A percentile compares a stretch with the other conserved stretches of the same genome.
Evolutionary conservation across 116 monocot genomes (phyloP).

Genomic region (Cymodocea nodosa): DNA sequence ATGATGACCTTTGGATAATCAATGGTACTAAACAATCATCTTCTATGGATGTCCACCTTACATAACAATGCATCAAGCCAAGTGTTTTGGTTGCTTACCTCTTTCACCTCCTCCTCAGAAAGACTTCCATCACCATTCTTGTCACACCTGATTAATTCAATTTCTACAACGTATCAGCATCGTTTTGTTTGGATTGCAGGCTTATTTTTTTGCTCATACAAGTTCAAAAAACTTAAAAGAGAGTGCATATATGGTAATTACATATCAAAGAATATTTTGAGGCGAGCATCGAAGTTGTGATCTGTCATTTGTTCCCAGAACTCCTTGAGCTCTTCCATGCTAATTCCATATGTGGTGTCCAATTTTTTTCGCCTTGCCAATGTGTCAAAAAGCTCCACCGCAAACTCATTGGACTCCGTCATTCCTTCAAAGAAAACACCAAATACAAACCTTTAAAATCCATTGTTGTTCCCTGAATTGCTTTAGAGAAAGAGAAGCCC

Average conservation of each 20-base stretch:
- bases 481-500: background rate
- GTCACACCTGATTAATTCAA: slow-evolving; percentile 55
- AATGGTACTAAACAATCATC: background rate
- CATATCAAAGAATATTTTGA: slow-evolving; percentile 96
- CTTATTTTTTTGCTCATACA: background rate
- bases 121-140: slow-evolving; percentile 88
- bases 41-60: background rate
- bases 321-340: slow-evolving; percentile 45
- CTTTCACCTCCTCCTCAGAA: slow-evolving; percentile 89
- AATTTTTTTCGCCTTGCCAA: slow-evolving; percentile 53
- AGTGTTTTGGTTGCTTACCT: slow-evolving; percentile 30
- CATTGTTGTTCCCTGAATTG: background rate
- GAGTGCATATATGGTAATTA: slow-evolving; percentile 12
- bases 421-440: slow-evolving; percentile 40
- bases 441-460: slow-evolving; percentile 5
- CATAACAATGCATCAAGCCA: background rate
- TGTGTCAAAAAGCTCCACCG: slow-evolving; percentile 59
- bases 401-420: slow-evolving; percentile 68
- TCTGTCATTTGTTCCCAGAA: slow-evolving; percentile 92
- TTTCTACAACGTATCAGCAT: slow-evolving; percentile 6
- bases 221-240: background rate
- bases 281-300: slow-evolving; percentile 84
- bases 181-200: background rate
- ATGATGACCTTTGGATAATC: slow-evolving; percentile 50
- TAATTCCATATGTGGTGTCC: slow-evolving; percentile 33